These are phyloP conservation scores for Raddia guianensis DNA, from an alignment of 176 grass and related monocot species.

Conservation along the genomic window DNA sequence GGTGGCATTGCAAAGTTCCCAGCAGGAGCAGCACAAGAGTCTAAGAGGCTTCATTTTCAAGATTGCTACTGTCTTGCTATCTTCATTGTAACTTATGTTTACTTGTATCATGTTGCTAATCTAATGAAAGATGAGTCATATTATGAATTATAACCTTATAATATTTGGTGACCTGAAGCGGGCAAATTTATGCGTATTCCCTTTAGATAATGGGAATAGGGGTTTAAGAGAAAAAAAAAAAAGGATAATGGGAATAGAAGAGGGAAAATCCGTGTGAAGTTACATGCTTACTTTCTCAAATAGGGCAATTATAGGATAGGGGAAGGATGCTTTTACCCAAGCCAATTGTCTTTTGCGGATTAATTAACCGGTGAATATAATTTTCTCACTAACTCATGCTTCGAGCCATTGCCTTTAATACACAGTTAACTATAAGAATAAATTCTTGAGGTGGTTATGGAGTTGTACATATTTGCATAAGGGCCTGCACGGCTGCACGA, in stretches of 20 bases:
- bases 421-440: too few relatives aligned
- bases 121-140: constrained; percentile 10
- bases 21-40: constrained; percentile 2
- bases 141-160: neutral
- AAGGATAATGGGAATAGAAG: neutral
- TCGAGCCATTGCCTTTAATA: too few relatives aligned
- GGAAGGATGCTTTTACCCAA: too few relatives aligned
- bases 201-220: neutral
- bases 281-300: too few relatives aligned
- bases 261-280: constrained; percentile 9
- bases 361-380: too few relatives aligned
- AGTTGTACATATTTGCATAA: too few relatives aligned
- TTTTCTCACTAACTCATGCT: too few relatives aligned
- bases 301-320: too few relatives aligned
- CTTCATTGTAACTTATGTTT: constrained; percentile 34
- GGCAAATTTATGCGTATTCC: neutral
- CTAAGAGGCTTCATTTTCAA: constrained; percentile 9
- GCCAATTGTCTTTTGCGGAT: too few relatives aligned
- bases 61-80: constrained; percentile 28
- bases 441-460: too few relatives aligned
- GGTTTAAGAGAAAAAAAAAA: too few relatives aligned
- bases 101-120: constrained; percentile 38
- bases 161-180: neutral
- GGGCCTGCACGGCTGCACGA: too few relatives aligned
- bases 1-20: constrained; percentile 18